These are phyloP conservation scores for Lichtheimia corymbifera DNA, from an alignment of 371 early-diverging fungal genomes.

Conservation along the genomic window DNA sequence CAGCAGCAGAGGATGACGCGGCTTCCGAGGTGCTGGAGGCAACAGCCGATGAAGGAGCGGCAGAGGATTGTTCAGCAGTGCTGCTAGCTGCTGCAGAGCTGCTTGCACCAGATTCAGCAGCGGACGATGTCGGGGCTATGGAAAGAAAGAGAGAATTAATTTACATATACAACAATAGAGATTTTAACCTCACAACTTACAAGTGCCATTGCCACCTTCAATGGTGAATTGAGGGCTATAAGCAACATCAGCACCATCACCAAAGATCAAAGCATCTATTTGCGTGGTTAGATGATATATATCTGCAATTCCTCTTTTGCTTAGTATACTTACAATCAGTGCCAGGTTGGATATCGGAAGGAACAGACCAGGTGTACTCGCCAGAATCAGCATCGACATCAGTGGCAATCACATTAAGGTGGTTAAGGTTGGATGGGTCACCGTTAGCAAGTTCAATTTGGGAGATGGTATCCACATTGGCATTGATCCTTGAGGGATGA, in stretches of 20 bases:
- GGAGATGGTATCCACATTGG: slow-evolving; percentile 31
- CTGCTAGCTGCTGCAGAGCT: slow-evolving; percentile 9
- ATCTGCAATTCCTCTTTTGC: background rate
- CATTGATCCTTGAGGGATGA: slow-evolving; percentile 17
- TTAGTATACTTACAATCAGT: slow-evolving; percentile 42
- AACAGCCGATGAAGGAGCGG: slow-evolving; percentile 7
- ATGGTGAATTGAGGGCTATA: slow-evolving; percentile 47
- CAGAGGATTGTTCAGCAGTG: slow-evolving; percentile 1
- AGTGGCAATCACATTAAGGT: slow-evolving; percentile 18
- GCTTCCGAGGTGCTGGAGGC: slow-evolving; percentile 11
- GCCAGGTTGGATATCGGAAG: slow-evolving; percentile 31
- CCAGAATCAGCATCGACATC: slow-evolving; percentile 34
- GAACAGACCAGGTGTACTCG: slow-evolving; percentile 41
- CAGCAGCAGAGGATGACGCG: slow-evolving; percentile 13
- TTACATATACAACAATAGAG: background rate
- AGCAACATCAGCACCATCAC: slow-evolving; percentile 27
- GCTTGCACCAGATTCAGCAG: slow-evolving; percentile 5
- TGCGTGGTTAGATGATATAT: slow-evolving; percentile 3
- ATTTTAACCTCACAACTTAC: slow-evolving; percentile 7
- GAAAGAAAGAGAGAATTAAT: background rate
- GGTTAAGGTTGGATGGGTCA: slow-evolving; percentile 21
- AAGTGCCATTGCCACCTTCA: slow-evolving; percentile 22
- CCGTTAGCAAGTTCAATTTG: slow-evolving; percentile 41
- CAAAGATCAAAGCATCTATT: slow-evolving; percentile 38
- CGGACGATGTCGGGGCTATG: background rate